Conservation (phyloP, 768 basidiomycete species). For the Mrakia frigida region DNA sequence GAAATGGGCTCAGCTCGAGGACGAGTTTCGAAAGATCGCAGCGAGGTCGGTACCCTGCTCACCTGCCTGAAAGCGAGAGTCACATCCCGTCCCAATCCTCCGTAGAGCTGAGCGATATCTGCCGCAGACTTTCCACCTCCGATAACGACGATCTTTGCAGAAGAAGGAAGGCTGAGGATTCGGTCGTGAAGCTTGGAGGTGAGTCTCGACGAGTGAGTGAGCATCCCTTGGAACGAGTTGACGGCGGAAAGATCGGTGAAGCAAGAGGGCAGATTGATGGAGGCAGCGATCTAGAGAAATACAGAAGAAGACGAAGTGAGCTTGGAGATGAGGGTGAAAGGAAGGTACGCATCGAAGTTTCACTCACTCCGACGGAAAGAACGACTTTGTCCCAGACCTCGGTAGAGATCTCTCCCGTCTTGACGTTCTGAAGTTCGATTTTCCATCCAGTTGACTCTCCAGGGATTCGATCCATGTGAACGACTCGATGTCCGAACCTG, state of each 20-base stretch:
- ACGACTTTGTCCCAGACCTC: slow-evolving; percentile 4
- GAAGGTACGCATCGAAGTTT: background rate
- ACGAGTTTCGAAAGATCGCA: background rate
- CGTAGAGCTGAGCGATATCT: background rate
- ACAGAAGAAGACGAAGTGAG: background rate
- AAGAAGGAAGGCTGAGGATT: background rate
- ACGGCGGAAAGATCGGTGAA: background rate
- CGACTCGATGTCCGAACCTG: background rate
- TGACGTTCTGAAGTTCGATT: background rate
- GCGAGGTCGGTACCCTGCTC: background rate
- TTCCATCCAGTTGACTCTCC: background rate
- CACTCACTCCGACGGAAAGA: background rate
- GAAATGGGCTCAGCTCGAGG: background rate
- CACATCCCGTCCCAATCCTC: background rate
- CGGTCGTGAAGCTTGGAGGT: background rate
- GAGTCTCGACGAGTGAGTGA: background rate
- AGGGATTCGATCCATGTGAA: background rate
- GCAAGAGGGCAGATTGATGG: background rate
- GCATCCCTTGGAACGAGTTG: background rate
- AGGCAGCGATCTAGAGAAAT: background rate
- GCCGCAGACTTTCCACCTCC: background rate
- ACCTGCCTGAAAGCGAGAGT: background rate
- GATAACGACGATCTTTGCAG: background rate
- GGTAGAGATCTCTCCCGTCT: background rate
- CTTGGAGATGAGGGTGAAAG: background rate